A percentile compares a stretch with the other conserved stretches of the same genome.
phyloP scores from a whole-genome alignment of 2,329 filamentous ascomycete species.

The Biscogniauxia marginata region DNA sequence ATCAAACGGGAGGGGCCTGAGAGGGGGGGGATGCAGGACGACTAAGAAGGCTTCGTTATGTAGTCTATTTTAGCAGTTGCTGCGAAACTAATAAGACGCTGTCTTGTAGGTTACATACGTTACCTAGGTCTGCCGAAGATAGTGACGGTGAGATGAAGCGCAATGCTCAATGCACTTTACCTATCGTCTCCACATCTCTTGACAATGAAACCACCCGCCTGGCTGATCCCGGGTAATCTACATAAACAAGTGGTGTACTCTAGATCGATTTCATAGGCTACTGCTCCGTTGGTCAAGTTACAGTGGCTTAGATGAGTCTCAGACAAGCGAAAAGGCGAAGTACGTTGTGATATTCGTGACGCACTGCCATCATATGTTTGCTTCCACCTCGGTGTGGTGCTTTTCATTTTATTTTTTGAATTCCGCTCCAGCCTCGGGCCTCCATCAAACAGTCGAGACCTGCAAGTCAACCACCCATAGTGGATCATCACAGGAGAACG shows the following conservation, averaged over 20 bases:
- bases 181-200: not conserved
- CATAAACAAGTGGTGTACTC: not conserved
- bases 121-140: not conserved
- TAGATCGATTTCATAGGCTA: constrained; percentile 4
- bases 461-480: not conserved
- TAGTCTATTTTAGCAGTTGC: not conserved
- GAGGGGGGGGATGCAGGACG: constrained; percentile 1
- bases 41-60: not conserved
- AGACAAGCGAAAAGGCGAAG: constrained; percentile 17
- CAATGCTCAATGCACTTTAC: not conserved
- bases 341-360: constrained; percentile 9
- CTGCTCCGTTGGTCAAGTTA: constrained; percentile 1
- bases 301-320: constrained; percentile 1
- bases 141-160: not conserved
- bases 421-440: not conserved
- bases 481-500: not conserved
- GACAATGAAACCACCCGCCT: constrained; percentile 13
- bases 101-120: not conserved
- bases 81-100: not conserved
- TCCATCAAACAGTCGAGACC: not conserved
- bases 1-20: constrained; percentile 6
- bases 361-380: constrained; percentile 13
- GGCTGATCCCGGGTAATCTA: constrained; percentile 14
- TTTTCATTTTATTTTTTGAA: constrained; percentile 4
- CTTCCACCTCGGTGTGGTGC: constrained; percentile 12